Conservation (phyloP, 2,329 filamentous ascomycete genomes). For the Alternaria infectoria region DNA sequence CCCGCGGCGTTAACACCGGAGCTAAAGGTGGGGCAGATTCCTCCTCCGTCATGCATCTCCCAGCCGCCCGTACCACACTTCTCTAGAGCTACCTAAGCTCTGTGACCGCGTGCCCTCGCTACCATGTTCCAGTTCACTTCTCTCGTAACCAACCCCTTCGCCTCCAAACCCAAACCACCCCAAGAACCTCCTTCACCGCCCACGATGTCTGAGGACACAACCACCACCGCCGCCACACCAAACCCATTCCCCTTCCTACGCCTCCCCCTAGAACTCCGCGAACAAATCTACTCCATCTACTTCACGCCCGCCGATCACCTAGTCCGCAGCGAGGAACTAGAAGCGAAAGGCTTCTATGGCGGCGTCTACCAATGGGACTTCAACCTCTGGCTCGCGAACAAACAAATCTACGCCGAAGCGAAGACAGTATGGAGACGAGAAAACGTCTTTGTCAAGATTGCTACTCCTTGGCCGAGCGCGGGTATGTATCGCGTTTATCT, state of each 20-base stretch:
- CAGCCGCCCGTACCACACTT: background rate
- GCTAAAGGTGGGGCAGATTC: conserved; percentile 3
- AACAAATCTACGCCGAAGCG: conserved; percentile 56
- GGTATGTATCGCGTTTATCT: conserved; percentile 32
- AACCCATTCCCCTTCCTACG: conserved; percentile 33
- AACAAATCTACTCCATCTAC: conserved; percentile 40
- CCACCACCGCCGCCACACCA: background rate
- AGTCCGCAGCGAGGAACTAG: conserved; percentile 4
- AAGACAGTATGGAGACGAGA: conserved; percentile 56
- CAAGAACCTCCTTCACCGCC: background rate
- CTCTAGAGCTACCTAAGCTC: background rate
- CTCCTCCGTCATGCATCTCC: background rate
- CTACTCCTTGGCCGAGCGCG: conserved; percentile 55
- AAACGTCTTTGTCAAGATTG: conserved; percentile 56
- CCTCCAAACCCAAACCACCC: background rate
- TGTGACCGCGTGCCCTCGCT: background rate
- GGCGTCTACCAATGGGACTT: conserved; percentile 41
- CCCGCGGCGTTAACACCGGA: conserved; percentile 7
- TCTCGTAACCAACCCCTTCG: conserved; percentile 3
- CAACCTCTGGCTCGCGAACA: conserved; percentile 52
- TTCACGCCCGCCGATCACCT: conserved; percentile 35
- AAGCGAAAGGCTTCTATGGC: conserved; percentile 25
- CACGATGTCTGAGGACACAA: background rate
- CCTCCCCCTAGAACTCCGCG: conserved; percentile 42
- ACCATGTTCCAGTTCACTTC: conserved; percentile 8